phyloP scores from a whole-genome alignment of 2,329 filamentous ascomycete genomes.

The Mycogone perniciosa region DNA sequence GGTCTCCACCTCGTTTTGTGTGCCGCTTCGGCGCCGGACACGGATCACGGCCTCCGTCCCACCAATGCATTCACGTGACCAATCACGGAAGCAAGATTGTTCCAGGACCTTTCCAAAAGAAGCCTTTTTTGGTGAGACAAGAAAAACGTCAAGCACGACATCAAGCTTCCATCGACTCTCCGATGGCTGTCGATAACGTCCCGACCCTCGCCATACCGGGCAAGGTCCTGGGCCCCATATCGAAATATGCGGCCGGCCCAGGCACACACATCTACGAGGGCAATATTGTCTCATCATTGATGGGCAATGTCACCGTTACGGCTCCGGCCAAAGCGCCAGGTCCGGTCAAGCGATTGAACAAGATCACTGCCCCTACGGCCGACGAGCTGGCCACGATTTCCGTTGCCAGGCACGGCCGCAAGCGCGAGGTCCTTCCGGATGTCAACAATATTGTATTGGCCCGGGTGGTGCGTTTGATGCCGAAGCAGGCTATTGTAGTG shows the following conservation, averaged over 20 bases:
- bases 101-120: not conserved
- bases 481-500: slow-evolving; percentile 75
- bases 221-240: slow-evolving; percentile 64
- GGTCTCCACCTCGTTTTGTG: not conserved
- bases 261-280: slow-evolving; percentile 78
- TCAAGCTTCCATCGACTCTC: not conserved
- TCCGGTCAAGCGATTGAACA: slow-evolving; percentile 53
- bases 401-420: slow-evolving; percentile 43
- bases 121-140: not conserved
- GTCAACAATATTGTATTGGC: slow-evolving; percentile 77
- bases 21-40: not conserved
- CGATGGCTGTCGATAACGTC: slow-evolving; percentile 30
- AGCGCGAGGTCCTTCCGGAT: slow-evolving; percentile 70
- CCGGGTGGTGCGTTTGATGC: slow-evolving; percentile 76
- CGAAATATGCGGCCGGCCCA: slow-evolving; percentile 64
- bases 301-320: slow-evolving; percentile 60
- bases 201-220: slow-evolving; percentile 70
- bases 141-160: not conserved
- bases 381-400: slow-evolving; percentile 48
- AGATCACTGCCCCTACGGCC: slow-evolving; percentile 42
- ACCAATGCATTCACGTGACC: no score
- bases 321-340: slow-evolving; percentile 41
- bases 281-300: slow-evolving; percentile 74
- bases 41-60: not conserved
- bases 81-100: not conserved